Percentiles rank a stretch among this genome's conserved stretches.
These are phyloP conservation scores for Fusarium sublunatum DNA, from an alignment of 2,329 filamentous ascomycete species.

Conservation along the genomic window DNA sequence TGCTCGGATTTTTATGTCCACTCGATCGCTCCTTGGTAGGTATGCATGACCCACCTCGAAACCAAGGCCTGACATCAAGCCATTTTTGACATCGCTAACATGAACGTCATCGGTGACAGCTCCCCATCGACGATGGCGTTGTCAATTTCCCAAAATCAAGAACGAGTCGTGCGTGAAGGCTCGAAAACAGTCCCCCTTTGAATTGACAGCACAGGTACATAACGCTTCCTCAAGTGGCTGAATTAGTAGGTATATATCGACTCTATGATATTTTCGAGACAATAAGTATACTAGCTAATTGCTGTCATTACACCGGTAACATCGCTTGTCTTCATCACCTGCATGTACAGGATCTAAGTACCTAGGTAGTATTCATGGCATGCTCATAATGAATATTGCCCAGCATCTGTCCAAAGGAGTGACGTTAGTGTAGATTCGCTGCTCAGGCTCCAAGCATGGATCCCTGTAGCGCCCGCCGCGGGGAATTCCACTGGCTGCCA, in stretches of 20 bases:
- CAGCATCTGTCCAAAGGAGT: constrained; percentile 6
- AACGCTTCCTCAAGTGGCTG: too few relatives aligned
- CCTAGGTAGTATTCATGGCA: background rate
- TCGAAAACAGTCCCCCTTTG: constrained; percentile 9
- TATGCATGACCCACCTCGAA: constrained; percentile 20
- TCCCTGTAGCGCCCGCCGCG: constrained; percentile 12
- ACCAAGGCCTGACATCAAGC: constrained; percentile 31
- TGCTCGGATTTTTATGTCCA: constrained; percentile 15
- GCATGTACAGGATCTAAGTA: too few relatives aligned
- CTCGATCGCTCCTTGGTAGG: background rate
- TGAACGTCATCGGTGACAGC: constrained; percentile 36
- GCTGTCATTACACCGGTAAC: constrained; percentile 20
- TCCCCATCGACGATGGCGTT: constrained; percentile 33
- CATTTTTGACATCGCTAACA: constrained; percentile 12
- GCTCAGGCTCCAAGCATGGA: background rate
- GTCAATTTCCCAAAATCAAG: constrained; percentile 38
- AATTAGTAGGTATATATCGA: too few relatives aligned
- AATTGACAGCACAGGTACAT: too few relatives aligned
- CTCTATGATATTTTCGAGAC: too few relatives aligned
- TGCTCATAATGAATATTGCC: constrained; percentile 12
- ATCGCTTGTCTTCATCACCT: background rate
- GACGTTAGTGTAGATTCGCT: constrained; percentile 21
- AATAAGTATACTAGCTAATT: background rate
- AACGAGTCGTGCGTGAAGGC: constrained; percentile 21
- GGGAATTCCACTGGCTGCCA: constrained; percentile 21